A percentile compares a stretch with the other conserved stretches of the same genome.
Conservation (phyloP, 202 grass and related monocot species). For the Setaria italica region DNA sequence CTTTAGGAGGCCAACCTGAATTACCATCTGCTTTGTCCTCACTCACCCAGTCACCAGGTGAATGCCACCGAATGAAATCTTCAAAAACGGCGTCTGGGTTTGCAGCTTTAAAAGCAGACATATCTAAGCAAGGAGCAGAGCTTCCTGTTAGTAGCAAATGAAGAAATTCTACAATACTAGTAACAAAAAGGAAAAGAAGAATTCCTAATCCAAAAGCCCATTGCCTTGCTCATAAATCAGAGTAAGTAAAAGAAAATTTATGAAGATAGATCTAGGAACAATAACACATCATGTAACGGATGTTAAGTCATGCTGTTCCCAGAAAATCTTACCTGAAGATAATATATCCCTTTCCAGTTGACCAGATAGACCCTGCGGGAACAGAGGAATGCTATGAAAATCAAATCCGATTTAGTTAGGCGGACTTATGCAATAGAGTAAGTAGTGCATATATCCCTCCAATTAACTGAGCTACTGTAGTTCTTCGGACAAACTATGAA, state of each 20-base stretch:
- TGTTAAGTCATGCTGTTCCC: constrained; percentile 5
- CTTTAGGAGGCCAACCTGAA: constrained; percentile 77
- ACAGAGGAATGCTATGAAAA: constrained; percentile 43
- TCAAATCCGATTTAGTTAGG: constrained; percentile 37
- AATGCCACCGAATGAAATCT: constrained; percentile 99
- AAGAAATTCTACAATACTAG: constrained; percentile 26
- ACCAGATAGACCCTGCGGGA: constrained; percentile 81
- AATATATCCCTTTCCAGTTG: constrained; percentile 94
- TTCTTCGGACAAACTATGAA: not conserved
- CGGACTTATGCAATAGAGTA: constrained; percentile 20
- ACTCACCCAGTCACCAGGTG: constrained; percentile 90
- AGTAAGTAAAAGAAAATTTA: constrained; percentile 29
- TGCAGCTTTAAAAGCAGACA: constrained; percentile 99
- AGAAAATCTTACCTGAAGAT: constrained; percentile 74
- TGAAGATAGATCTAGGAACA: constrained; percentile 12
- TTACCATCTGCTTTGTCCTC: constrained; percentile 53
- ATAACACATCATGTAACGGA: constrained; percentile 4
- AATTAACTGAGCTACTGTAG: not conserved
- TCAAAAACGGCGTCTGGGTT: constrained; percentile 94
- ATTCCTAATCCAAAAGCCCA: not conserved
- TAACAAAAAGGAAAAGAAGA: constrained; percentile 21
- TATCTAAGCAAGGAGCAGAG: constrained; percentile 61
- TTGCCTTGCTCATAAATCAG: constrained; percentile 16
- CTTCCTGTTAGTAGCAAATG: constrained; percentile 38
- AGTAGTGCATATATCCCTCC: not conserved